Evolutionary conservation across 1,284 basidiomycete genomes (phyloP), one percentile per base, ranked within the genome.

Genomic region (Stygiomarasmius scandens): DNA sequence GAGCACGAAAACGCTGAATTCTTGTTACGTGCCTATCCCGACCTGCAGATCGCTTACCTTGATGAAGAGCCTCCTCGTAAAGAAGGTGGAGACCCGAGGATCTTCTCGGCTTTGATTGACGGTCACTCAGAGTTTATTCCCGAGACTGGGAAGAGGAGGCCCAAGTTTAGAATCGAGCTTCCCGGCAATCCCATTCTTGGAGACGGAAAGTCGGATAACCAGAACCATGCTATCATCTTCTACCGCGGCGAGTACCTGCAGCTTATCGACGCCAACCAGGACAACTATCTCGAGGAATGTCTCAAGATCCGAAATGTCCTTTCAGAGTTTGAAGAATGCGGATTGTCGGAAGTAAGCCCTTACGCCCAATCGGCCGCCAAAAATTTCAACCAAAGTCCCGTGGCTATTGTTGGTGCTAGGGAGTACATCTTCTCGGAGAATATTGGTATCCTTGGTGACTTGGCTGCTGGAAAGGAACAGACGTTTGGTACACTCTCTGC

Each of bases 341-440:
- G 86, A 54, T 84, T 93, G 9, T 92, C 94, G 10, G 87, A 81
- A 63, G 87, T 93, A 77, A 95, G 90, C 66, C 96, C 96, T 11
- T 99, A 99, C 74, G 90, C 92, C 20, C 86, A 90, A 60, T 92
- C 89, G 83, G 90, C 90, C 60, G 84, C 89, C 68, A 87, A 90
- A 71, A 93, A 96, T 67, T 95, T 96, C 81, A 86, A 85, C 72
- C 87, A 87, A 66, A 76, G 91, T 51, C 96, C 96, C 16, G 93
- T 99, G 34, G 97, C 97, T 19, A 99, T 99, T 67, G 91, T 99
- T 61, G 96, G 97, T 74, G 95, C 96, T 20, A 89, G 97, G 76
- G 97, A 99, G 81, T 99, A 99, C 77, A 98, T 99, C 74, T 99
- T 99, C 81, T 99, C 97, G 52, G 97, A 99, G 80, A 98, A 98